These are phyloP conservation scores for Pseudonitzschia multistriata DNA, from an alignment of 108 stramenopile genomes.

Conservation along the genomic window DNA sequence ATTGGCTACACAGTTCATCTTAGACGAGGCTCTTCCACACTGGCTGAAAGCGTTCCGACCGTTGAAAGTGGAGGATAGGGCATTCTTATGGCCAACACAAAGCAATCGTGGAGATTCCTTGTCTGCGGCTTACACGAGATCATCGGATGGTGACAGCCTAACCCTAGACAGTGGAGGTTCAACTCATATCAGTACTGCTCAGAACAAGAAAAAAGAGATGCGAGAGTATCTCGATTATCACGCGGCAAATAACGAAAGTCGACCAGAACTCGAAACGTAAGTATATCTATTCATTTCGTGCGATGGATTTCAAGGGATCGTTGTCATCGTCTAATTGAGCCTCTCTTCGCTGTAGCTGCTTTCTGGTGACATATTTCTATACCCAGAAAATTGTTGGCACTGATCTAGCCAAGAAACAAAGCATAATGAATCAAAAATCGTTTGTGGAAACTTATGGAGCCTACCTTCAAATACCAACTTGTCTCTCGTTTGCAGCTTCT, in stretches of 20 bases:
- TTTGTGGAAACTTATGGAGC: conserved; percentile 73
- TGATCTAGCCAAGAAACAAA: conserved; percentile 15
- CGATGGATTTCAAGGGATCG: background rate
- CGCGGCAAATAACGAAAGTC: conserved; percentile 57
- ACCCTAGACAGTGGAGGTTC: conserved; percentile 56
- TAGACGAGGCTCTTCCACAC: conserved; percentile 62
- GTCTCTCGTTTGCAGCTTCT: conserved; percentile 56
- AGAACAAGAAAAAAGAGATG: conserved; percentile 39
- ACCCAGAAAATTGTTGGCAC: conserved; percentile 45
- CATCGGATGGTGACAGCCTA: conserved; percentile 31
- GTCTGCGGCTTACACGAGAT: background rate
- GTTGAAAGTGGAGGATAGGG: conserved; percentile 67
- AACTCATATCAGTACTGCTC: conserved; percentile 18
- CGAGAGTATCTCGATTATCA: conserved; percentile 69
- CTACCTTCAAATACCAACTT: conserved; percentile 69
- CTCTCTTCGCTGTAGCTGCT: conserved; percentile 44
- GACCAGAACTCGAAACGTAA: conserved; percentile 75
- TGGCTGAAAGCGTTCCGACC: conserved; percentile 82
- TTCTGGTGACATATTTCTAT: conserved; percentile 79
- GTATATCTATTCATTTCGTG: conserved; percentile 16
- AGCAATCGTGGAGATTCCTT: background rate
- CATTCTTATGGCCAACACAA: conserved; percentile 64
- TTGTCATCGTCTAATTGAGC: background rate
- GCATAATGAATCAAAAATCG: conserved; percentile 24
- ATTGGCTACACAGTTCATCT: conserved; percentile 66